Conservation (phyloP, 345 rosid genomes). For the Salix exigua region DNA sequence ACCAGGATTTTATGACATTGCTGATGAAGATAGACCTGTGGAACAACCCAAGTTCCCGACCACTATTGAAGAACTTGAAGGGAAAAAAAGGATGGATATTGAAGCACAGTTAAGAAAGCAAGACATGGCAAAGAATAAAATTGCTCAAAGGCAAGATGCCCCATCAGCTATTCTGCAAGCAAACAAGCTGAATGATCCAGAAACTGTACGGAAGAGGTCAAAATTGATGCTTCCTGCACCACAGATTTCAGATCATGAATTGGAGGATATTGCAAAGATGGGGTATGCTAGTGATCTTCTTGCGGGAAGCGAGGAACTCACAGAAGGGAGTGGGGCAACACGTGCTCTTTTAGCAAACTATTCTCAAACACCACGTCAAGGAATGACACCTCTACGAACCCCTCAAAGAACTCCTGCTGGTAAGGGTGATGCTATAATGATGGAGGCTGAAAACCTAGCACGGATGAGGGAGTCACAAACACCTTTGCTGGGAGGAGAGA, state of each 20-base stretch:
- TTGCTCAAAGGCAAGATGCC: conserved; percentile 91
- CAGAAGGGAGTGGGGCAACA: conserved; percentile 90
- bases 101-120: conserved; percentile 86
- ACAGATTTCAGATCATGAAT: conserved; percentile 89
- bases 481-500: conserved; percentile 92
- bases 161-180: conserved; percentile 95
- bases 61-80: conserved; percentile 92
- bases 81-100: conserved; percentile 79
- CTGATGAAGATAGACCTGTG: conserved; percentile 81
- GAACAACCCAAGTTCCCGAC: conserved; percentile 82
- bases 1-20: conserved; percentile 83
- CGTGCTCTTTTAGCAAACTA: conserved; percentile 92
- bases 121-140: conserved; percentile 82
- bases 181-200: conserved; percentile 95
- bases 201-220: conserved; percentile 89
- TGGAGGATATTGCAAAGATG: conserved; percentile 97
- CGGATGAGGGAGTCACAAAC: conserved; percentile 96
- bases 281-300: conserved; percentile 93
- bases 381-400: conserved; percentile 85
- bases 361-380: conserved; percentile 77
- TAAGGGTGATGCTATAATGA: conserved; percentile 95
- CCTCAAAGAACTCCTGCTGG: conserved; percentile 98
- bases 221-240: conserved; percentile 98
- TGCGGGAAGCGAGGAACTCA: conserved; percentile 75
- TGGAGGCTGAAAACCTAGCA: conserved; percentile 99